Percentiles rank a stretch among this genome's conserved stretches.
phyloP scores from a whole-genome alignment of 1,284 basidiomycete genomes.

The Flammula alnicola region DNA sequence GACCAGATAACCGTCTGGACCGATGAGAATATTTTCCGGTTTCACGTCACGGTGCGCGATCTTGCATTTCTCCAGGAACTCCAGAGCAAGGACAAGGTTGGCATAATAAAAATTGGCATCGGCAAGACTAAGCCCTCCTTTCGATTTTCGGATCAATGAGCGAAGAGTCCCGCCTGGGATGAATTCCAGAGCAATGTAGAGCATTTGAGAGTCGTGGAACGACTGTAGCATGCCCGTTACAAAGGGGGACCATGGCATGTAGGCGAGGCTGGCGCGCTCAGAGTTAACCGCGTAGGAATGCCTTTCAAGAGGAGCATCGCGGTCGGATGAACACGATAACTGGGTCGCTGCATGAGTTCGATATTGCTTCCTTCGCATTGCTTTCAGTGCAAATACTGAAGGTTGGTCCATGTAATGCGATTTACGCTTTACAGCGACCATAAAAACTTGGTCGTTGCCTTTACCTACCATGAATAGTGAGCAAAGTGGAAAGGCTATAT shows the following conservation, averaged over 20 bases:
- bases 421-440: slow-evolving; percentile 37
- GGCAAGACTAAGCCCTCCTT: slow-evolving; percentile 32
- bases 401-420: slow-evolving; percentile 35
- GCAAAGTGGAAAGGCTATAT: not conserved
- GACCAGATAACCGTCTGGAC: slow-evolving; percentile 62
- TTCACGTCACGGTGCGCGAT: slow-evolving; percentile 88
- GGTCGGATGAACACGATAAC: not conserved
- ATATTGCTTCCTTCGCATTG: slow-evolving; percentile 35
- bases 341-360: slow-evolving; percentile 5
- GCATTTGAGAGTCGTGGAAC: slow-evolving; percentile 49
- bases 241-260: slow-evolving; percentile 58
- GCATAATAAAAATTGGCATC: slow-evolving; percentile 54
- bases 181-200: slow-evolving; percentile 56
- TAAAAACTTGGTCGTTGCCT: slow-evolving; percentile 47
- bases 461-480: slow-evolving; percentile 32
- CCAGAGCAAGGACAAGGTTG: slow-evolving; percentile 71
- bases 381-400: slow-evolving; percentile 47
- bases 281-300: slow-evolving; percentile 29
- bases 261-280: slow-evolving; percentile 44
- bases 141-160: slow-evolving; percentile 34
- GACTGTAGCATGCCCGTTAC: slow-evolving; percentile 46
- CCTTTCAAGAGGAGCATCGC: too few relatives aligned
- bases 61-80: slow-evolving; percentile 54
- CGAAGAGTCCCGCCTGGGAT: slow-evolving; percentile 47
- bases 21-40: slow-evolving; percentile 82